Conservation (phyloP, 2,329 filamentous ascomycete genomes). For the Colletotrichum gloeosporioides region DNA sequence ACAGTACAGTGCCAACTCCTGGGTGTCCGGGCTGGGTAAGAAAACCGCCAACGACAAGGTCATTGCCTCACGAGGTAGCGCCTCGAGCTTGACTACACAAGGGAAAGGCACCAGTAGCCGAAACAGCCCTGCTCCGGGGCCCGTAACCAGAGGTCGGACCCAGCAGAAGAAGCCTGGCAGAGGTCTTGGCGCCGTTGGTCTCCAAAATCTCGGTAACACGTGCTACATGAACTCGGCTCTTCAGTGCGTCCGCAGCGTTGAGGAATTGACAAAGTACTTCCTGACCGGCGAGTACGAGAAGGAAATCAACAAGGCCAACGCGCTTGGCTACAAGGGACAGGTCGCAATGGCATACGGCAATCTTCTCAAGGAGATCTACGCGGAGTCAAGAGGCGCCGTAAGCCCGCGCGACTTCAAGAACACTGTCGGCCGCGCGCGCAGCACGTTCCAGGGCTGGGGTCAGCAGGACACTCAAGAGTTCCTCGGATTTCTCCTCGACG, state of each 20-base stretch:
- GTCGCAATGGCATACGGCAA: conserved; percentile 86
- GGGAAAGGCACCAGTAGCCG: conserved; percentile 64
- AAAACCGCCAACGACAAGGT: conserved; percentile 36
- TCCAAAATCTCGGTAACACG: conserved; percentile 93
- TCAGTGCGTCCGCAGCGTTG: conserved; percentile 91
- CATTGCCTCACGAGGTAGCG: conserved; percentile 38
- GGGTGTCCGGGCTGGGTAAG: conserved; percentile 55
- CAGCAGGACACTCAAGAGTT: conserved; percentile 99
- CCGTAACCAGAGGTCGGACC: conserved; percentile 73
- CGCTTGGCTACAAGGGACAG: conserved; percentile 82
- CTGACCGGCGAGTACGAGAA: conserved; percentile 73
- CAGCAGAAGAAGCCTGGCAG: conserved; percentile 74
- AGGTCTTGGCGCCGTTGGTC: conserved; percentile 77
- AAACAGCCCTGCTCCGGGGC: conserved; percentile 69
- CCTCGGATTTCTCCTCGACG: conserved; percentile 91
- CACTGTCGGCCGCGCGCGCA: conserved; percentile 79
- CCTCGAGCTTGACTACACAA: conserved; percentile 36
- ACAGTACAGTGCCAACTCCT: conserved; percentile 63
- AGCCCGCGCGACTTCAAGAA: conserved; percentile 83
- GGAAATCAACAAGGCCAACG: conserved; percentile 87
- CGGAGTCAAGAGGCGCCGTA: conserved; percentile 71
- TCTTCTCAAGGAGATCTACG: conserved; percentile 80
- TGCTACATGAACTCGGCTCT: conserved; percentile 99
- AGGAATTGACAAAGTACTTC: conserved; percentile 94
- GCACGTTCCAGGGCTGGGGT: conserved; percentile 90